A percentile compares a stretch with the other conserved stretches of the same genome.
These are phyloP conservation scores for Leccinum subspadiceum DNA, from an alignment of 1,284 basidiomycete species.

Conservation along the genomic window DNA sequence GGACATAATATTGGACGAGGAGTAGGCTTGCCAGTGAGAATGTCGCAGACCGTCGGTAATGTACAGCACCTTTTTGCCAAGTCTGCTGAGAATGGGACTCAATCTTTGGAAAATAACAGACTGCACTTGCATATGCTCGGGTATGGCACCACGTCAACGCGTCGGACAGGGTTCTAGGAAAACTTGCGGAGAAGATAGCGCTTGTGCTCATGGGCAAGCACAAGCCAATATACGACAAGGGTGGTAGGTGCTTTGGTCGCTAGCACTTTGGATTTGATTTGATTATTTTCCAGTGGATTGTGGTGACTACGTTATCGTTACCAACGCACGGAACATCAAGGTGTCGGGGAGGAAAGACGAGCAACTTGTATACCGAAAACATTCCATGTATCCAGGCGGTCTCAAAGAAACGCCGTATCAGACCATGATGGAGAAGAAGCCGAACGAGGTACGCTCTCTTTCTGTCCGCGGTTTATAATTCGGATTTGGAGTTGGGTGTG, in stretches of 20 bases:
- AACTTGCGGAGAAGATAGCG: slow-evolving; percentile 92
- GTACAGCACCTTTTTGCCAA: too few relatives aligned
- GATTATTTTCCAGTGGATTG: slow-evolving; percentile 67
- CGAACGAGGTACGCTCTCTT: slow-evolving; percentile 77
- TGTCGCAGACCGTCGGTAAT: too few relatives aligned
- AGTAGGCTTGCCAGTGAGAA: too few relatives aligned
- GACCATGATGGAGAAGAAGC: slow-evolving; percentile 80
- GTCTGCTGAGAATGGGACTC: background rate
- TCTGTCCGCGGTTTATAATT: background rate
- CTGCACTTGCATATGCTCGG: slow-evolving; percentile 88
- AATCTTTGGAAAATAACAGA: slow-evolving; percentile 48
- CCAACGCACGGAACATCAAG: slow-evolving; percentile 81
- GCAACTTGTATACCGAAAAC: slow-evolving; percentile 86
- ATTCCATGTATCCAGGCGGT: slow-evolving; percentile 93
- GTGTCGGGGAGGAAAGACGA: slow-evolving; percentile 90
- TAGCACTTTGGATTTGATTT: background rate
- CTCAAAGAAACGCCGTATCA: slow-evolving; percentile 87
- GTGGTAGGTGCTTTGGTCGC: slow-evolving; percentile 51
- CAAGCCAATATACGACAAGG: slow-evolving; percentile 95
- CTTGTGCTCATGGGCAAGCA: slow-evolving; percentile 98
- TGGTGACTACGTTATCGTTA: slow-evolving; percentile 97
- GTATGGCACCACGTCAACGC: slow-evolving; percentile 98
- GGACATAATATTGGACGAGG: too few relatives aligned
- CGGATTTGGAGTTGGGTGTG: background rate
- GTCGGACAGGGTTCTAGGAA: slow-evolving; percentile 85